These are phyloP conservation scores for Aspergillus diversus DNA, from an alignment of 495 filamentous ascomycete genomes.

Conservation along the genomic window DNA sequence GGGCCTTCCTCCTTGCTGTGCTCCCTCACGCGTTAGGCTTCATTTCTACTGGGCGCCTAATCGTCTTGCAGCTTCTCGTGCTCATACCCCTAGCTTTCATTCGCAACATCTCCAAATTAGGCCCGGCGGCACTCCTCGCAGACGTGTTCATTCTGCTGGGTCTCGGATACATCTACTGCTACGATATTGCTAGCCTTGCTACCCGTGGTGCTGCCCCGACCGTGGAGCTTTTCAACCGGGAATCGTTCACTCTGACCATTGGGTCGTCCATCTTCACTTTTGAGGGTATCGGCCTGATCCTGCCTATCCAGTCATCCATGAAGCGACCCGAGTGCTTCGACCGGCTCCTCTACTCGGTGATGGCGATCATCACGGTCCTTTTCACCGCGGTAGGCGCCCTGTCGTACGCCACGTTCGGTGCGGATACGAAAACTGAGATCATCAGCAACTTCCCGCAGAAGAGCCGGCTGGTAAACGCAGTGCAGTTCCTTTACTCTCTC, in stretches of 20 bases:
- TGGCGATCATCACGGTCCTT: conserved; percentile 84
- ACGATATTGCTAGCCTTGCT: conserved; percentile 78
- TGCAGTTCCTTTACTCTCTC: conserved; percentile 88
- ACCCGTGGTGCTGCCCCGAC: conserved; percentile 69
- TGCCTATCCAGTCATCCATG: conserved; percentile 94
- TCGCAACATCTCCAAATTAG: conserved; percentile 86
- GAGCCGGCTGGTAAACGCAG: conserved; percentile 81
- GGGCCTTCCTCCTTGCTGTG: conserved; percentile 79
- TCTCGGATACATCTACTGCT: conserved; percentile 87
- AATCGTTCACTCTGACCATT: conserved; percentile 88
- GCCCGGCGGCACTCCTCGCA: conserved; percentile 78
- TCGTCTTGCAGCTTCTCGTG: conserved; percentile 83
- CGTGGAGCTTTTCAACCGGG: conserved; percentile 77
- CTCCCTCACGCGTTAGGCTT: conserved; percentile 60
- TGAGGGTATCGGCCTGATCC: conserved; percentile 90
- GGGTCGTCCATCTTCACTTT: conserved; percentile 96
- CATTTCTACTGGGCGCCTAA: conserved; percentile 75
- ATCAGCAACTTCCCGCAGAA: conserved; percentile 90
- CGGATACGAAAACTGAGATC: conserved; percentile 85
- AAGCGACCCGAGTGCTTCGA: conserved; percentile 80
- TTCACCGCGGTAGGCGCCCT: conserved; percentile 86
- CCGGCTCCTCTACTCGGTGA: conserved; percentile 74
- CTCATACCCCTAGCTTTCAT: conserved; percentile 86
- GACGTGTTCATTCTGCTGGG: conserved; percentile 89
- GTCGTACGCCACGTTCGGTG: conserved; percentile 91